Conservation (phyloP, 768 basidiomycete species). For the Kwoniella sp. region DNA sequence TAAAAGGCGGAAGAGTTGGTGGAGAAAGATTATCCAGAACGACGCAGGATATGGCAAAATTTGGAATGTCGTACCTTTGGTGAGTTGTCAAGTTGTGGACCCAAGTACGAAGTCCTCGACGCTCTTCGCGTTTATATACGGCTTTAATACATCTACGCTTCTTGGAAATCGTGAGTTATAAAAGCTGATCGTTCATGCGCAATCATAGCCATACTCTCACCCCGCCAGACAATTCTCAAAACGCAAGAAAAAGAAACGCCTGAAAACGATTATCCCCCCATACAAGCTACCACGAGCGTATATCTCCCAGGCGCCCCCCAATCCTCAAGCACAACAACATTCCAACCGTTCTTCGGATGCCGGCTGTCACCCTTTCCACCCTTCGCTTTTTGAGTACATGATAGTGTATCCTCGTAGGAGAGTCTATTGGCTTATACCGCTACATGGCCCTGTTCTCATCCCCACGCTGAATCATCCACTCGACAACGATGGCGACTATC, state of each 20-base stretch:
- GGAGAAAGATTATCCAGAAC: slow-evolving; percentile 13
- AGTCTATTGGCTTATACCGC: slow-evolving; percentile 48
- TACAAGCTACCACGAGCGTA: slow-evolving; percentile 17
- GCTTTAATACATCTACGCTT: no score
- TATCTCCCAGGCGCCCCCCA: not conserved
- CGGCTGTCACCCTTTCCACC: slow-evolving; percentile 38
- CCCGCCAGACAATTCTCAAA: slow-evolving; percentile 1
- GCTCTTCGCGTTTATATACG: no score
- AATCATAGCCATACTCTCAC: slow-evolving; percentile 7
- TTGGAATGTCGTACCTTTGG: slow-evolving; percentile 16
- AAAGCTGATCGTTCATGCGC: no score
- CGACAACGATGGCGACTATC: not conserved
- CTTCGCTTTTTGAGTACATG: slow-evolving; percentile 30
- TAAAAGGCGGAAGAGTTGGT: slow-evolving; percentile 18
- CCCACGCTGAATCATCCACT: slow-evolving; percentile 26
- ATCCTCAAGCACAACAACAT: not conserved
- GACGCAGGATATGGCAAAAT: slow-evolving; percentile 16
- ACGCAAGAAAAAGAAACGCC: not conserved
- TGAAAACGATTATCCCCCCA: slow-evolving; percentile 12
- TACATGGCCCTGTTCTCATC: slow-evolving; percentile 43
- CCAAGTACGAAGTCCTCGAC: no score
- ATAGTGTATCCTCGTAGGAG: slow-evolving; percentile 16
- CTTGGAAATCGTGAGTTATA: no score
- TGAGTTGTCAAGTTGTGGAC: slow-evolving; percentile 1
- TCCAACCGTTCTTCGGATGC: not conserved